Evolutionary conservation across 225 moss, liverwort and hornwort species (phyloP).

Genomic region (Sphagnum contortum): DNA sequence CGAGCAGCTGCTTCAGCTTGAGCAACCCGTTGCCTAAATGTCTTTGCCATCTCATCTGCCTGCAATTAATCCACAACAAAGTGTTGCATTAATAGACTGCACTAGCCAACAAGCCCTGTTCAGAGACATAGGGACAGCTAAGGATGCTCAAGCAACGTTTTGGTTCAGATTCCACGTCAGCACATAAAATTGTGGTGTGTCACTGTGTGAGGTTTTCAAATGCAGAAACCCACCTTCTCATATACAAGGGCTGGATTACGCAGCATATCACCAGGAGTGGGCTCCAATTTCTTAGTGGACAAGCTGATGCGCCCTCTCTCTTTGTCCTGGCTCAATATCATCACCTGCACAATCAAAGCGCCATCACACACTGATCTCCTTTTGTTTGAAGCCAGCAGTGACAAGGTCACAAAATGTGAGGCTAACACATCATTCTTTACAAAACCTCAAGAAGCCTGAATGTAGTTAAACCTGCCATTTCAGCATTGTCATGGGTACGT

Average conservation of each 20-base stretch:
- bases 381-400: not conserved
- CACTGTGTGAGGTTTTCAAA: too few relatives aligned
- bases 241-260: conserved; percentile 51
- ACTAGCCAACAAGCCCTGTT: too few relatives aligned
- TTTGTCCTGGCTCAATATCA: conserved; percentile 52
- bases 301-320: conserved; percentile 49
- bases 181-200: too few relatives aligned
- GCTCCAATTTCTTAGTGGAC: conserved; percentile 51
- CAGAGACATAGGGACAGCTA: not conserved
- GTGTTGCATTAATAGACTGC: too few relatives aligned
- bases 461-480: too few relatives aligned
- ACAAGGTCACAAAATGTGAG: not conserved
- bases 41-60: conserved; percentile 54
- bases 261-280: conserved; percentile 52
- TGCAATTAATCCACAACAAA: not conserved
- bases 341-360: conserved; percentile 15
- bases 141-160: not conserved
- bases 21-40: conserved; percentile 50
- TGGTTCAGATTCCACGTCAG: not conserved
- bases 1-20: conserved; percentile 54
- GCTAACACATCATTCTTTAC: too few relatives aligned
- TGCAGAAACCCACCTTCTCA: conserved; percentile 18
- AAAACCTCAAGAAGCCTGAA: too few relatives aligned
- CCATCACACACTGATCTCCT: not conserved
- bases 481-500: too few relatives aligned